phyloP scores from a whole-genome alignment of 1,284 basidiomycete species.

The Rhodotorula mucilaginosa region DNA sequence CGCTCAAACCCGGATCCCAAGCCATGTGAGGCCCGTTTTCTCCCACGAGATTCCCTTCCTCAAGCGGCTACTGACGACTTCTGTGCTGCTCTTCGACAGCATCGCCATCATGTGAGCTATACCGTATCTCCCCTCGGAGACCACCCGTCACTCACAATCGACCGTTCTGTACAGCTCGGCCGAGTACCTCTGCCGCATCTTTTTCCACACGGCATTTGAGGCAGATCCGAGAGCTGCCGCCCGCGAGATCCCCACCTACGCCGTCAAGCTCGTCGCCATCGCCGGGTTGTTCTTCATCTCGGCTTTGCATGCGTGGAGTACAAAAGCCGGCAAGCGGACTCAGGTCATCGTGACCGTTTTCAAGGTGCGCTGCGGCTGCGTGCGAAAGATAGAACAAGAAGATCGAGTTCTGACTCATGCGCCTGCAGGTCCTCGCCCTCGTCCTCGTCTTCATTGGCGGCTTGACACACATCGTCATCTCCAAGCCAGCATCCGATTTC shows the following conservation, averaged over 20 bases:
- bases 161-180: constrained; percentile 45
- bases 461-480: constrained; percentile 46
- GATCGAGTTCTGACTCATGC: constrained; percentile 59
- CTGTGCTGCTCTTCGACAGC: not conserved
- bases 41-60: not conserved
- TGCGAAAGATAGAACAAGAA: constrained; percentile 46
- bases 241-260: constrained; percentile 66
- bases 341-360: constrained; percentile 81
- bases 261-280: constrained; percentile 79
- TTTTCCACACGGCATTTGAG: constrained; percentile 50
- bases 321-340: constrained; percentile 73
- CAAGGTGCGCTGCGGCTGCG: constrained; percentile 59
- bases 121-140: not conserved
- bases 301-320: constrained; percentile 71
- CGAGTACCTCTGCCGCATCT: constrained; percentile 76
- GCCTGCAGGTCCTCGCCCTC: constrained; percentile 48
- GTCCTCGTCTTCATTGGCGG: constrained; percentile 52
- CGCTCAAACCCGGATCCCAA: constrained; percentile 57
- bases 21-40: constrained; percentile 50
- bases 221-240: constrained; percentile 45
- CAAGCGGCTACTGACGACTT: too few relatives aligned
- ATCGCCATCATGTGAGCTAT: constrained; percentile 5
- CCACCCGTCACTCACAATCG: not conserved
- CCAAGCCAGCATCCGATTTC: constrained; percentile 46
- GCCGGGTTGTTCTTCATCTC: constrained; percentile 70